A percentile compares a stretch with the other conserved stretches of the same genome.
These are phyloP conservation scores for Camelina hispida DNA, from an alignment of 345 rosid genomes.

Conservation along the genomic window DNA sequence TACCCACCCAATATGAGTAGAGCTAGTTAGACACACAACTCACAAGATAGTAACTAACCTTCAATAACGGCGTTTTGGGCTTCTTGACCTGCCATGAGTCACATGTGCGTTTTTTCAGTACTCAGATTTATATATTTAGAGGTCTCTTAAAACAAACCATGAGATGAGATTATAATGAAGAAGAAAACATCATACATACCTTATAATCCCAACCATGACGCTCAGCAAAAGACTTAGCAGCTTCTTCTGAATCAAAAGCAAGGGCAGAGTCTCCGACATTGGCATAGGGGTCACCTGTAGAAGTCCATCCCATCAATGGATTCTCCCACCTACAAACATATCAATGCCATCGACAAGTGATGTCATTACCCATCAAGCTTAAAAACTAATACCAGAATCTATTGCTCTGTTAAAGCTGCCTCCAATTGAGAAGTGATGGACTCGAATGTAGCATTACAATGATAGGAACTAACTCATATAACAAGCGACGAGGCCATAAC, in stretches of 20 bases:
- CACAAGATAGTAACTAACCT: constrained; percentile 39
- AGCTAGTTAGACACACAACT: background rate
- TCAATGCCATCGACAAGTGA: background rate
- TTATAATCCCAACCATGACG: constrained; percentile 89
- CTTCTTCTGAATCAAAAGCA: constrained; percentile 74
- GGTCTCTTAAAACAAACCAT: constrained; percentile 1
- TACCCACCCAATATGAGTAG: too few species aligned
- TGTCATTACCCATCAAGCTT: background rate
- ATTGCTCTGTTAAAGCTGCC: background rate
- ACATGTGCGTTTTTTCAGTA: constrained; percentile 5
- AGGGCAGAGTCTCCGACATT: constrained; percentile 93
- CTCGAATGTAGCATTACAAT: background rate
- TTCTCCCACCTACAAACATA: constrained; percentile 84
- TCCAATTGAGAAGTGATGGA: constrained; percentile 1
- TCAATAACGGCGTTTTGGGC: constrained; percentile 53
- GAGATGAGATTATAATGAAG: background rate
- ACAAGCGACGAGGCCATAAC: background rate
- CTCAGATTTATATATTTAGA: background rate
- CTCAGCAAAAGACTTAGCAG: constrained; percentile 86
- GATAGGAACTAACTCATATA: background rate
- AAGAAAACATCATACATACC: constrained; percentile 48
- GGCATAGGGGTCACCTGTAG: constrained; percentile 99
- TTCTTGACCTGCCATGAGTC: constrained; percentile 68
- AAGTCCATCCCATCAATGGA: constrained; percentile 99
- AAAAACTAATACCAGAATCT: background rate